Evolutionary conservation across 2,329 filamentous ascomycete species (phyloP).

Genomic region (Neofusicoccum sp.): DNA sequence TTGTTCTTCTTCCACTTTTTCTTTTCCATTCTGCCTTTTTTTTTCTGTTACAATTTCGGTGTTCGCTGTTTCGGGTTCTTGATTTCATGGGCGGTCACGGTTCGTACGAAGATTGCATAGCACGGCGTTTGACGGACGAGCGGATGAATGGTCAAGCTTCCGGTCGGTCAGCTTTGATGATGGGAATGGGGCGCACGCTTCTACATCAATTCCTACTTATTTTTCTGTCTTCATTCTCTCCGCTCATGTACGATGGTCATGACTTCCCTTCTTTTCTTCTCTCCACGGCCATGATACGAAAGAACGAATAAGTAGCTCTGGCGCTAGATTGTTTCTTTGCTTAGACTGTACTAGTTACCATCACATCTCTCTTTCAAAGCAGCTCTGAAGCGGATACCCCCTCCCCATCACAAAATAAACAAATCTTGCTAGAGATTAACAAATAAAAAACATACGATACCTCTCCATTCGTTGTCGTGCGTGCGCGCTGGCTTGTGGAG

Average conservation of each 20-base stretch:
- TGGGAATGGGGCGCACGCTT: background rate
- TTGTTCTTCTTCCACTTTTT: background rate
- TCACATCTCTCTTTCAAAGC: background rate
- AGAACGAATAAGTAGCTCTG: background rate
- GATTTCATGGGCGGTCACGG: background rate
- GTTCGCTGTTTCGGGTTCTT: background rate
- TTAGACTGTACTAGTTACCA: background rate
- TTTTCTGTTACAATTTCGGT: background rate
- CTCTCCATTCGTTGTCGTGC: too few species aligned
- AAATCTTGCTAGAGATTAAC: slow-evolving; percentile 1
- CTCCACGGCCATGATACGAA: slow-evolving; percentile 4
- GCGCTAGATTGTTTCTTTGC: slow-evolving; percentile 1
- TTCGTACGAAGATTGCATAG: slow-evolving; percentile 10
- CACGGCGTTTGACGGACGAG: slow-evolving; percentile 11
- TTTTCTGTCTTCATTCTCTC: background rate
- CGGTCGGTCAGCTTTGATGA: background rate
- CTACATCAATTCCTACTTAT: background rate
- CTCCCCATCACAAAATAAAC: background rate
- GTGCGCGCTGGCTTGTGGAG: too few species aligned
- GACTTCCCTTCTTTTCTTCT: background rate
- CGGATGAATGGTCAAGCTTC: slow-evolving; percentile 1
- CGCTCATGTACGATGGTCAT: slow-evolving; percentile 16
- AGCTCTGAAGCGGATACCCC: background rate
- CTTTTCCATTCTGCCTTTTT: background rate
- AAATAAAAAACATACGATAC: background rate